Conservation (phyloP, 1,284 basidiomycete species). For the Mycosarcoma mackinlayi region DNA sequence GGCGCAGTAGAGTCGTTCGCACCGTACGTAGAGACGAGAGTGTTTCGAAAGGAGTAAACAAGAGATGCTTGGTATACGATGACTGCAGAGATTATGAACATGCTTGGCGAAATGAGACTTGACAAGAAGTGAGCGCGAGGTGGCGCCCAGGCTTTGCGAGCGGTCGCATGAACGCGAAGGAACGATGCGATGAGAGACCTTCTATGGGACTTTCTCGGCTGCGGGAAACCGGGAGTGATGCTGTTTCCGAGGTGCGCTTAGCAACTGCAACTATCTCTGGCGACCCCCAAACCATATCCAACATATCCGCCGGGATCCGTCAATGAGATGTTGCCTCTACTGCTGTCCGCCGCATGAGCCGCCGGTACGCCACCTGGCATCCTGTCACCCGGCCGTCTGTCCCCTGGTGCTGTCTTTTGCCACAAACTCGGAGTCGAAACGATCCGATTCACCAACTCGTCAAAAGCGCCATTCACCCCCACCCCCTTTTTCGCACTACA, state of each 20-base stretch:
- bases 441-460: conserved; percentile 65
- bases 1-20: no score
- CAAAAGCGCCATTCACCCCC: conserved; percentile 63
- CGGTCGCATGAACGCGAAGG: no score
- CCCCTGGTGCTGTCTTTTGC: conserved; percentile 54
- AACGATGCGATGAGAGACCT: background rate
- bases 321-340: conserved; percentile 54
- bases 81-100: background rate
- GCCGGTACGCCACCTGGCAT: conserved; percentile 66
- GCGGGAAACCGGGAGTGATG: no score
- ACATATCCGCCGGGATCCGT: conserved; percentile 42
- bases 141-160: no score
- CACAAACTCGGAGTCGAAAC: conserved; percentile 63
- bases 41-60: no score
- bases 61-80: background rate
- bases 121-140: no score
- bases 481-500: conserved; percentile 70
- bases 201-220: no score
- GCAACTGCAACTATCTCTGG: conserved; percentile 57
- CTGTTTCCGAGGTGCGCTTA: conserved; percentile 7
- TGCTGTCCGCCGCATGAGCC: conserved; percentile 52
- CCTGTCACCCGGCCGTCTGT: conserved; percentile 64
- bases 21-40: no score
- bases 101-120: background rate
- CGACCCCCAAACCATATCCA: conserved; percentile 45